Evolutionary conservation across 352 stramenopile genomes (phyloP).

Genomic region (Phytophthora ohioensis): DNA sequence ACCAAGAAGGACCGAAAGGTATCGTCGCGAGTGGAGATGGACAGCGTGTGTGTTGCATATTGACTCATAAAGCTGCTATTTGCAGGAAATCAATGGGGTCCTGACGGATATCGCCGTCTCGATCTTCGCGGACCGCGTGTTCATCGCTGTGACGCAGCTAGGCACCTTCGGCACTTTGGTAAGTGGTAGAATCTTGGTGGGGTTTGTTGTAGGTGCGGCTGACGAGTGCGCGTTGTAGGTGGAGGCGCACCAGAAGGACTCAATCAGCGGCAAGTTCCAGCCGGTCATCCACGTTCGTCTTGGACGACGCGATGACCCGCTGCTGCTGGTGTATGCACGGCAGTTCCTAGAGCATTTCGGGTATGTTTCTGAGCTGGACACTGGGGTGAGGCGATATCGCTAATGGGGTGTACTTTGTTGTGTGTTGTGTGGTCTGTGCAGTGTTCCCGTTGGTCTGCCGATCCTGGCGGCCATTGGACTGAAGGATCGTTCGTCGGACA

Average conservation of each 20-base stretch:
- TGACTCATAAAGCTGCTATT: slow-evolving; percentile 3
- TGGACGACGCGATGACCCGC: slow-evolving; percentile 79
- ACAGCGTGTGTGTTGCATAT: background rate
- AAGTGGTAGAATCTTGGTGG: background rate
- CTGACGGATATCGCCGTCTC: slow-evolving; percentile 77
- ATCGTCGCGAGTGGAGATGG: background rate
- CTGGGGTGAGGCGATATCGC: background rate
- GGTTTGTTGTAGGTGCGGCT: background rate
- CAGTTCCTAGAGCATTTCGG: slow-evolving; percentile 89
- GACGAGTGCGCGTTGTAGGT: slow-evolving; percentile 44
- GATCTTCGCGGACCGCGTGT: slow-evolving; percentile 84
- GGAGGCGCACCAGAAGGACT: slow-evolving; percentile 78
- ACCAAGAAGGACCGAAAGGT: slow-evolving; percentile 58
- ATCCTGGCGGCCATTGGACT: slow-evolving; percentile 80
- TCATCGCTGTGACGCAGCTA: slow-evolving; percentile 84
- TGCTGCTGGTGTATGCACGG: slow-evolving; percentile 84
- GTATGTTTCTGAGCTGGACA: slow-evolving; percentile 41
- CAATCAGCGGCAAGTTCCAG: slow-evolving; percentile 81
- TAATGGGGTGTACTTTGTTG: background rate
- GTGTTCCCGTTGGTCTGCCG: slow-evolving; percentile 67
- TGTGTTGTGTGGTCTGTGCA: slow-evolving; percentile 20
- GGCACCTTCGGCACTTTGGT: slow-evolving; percentile 86
- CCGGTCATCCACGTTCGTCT: slow-evolving; percentile 81
- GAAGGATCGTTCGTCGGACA: slow-evolving; percentile 77
- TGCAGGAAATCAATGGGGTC: slow-evolving; percentile 78